Base-by-base conservation (phyloP, 1,284 basidiomycete species). In the Flammula alnicola region DNA sequence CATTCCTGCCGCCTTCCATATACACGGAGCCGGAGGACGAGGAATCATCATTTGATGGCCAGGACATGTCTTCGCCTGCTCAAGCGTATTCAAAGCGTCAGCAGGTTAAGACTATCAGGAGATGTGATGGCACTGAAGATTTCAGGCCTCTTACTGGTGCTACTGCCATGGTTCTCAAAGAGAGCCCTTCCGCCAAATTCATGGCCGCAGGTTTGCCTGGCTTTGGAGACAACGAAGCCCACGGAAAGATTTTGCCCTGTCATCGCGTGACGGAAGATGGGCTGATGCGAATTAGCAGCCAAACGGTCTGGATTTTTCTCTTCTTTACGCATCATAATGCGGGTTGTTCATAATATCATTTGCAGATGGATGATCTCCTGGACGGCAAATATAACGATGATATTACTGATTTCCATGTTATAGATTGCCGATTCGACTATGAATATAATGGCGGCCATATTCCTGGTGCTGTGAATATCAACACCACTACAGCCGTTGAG, bases 381-480 rank as follows among this genome's bases (percentile, higher is more conserved):
- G 81, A 84, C 45, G 93, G 95, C 22, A 73, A 72, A 53, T 97
- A 83, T 66, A 69, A 82, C 46, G 64, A 77, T 22, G 72, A 80
- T 56, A 84, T 95, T 54, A 75, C 78, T 32, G 77, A 82, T 38
- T 95, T 79, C 67, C 80, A 89, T 55, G 73, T 99, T 47, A 87
- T 99, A 62, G 96, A 99, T 73, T 99, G 97, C 69, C 91, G 96
- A 22, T 99, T 99, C 69, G 93, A 94, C 57, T 99, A 98, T 66
- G 97, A 99, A 73, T 98, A 89, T 68, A 79, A 82, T 41, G 96
- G 96, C 9, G 97, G 96, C 0, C 96, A 99, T 72, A 86, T 99
- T 54, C 82, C 83, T 3, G 91, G 94, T 12, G 95, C 97, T 2
- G 78, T 95, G 68, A 98, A 98, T 67, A 84, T 99, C 62, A 92